Base-by-base conservation (phyloP, 805 yeast genomes). In the Isabelozyma pseudorhagii region DNA sequence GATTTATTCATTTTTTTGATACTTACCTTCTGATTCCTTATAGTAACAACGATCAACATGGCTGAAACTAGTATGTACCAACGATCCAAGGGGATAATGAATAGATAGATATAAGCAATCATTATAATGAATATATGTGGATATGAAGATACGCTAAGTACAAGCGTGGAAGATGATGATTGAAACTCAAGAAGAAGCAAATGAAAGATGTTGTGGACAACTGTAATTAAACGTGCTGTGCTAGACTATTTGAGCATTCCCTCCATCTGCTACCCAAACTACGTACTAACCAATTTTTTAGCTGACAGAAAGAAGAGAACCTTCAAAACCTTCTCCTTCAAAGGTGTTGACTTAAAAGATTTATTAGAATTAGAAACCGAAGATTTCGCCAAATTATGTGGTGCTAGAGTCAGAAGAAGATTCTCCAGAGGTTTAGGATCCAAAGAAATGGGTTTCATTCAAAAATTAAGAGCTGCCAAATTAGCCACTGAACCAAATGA, bases 331-430 rank as follows among this genome's bases (percentile, higher is more conserved):
- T 92, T 92, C 89, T 85, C 97, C 67, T 94, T 83, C 96, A 91
- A 94, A 80, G 99, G 99, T 79, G 97, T 94, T 74, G 97, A 92
- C 77, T 87, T 94, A 73, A 86, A 86, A 72, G 90, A 93, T 74
- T 84, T 94, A 74, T 82, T 93, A 74, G 94, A 88, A 78, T 81
- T 93, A 84, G 81, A 89, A 77, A 89, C 91, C 69, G 97, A 93
- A 82, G 97, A 94, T 72, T 94, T 94, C 81, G 86, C 93, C 78
- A 88, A 93, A 78, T 83, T 94, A 74, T 90, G 96, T 73, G 90
- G 87, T 73, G 96, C 99, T 72, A 90, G 99, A 84, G 97, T 93
- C 74, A 93, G 98, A 87, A 89, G 99, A 89, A 92, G 97, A 87
- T 90, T 93, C 82, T 88, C 91, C 78, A 88, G 96, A 83, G 98